A percentile compares a stretch with the other conserved stretches of the same genome.
phyloP scores from a whole-genome alignment of 106 monocot genomes.

The Dendrobium huoshanense region DNA sequence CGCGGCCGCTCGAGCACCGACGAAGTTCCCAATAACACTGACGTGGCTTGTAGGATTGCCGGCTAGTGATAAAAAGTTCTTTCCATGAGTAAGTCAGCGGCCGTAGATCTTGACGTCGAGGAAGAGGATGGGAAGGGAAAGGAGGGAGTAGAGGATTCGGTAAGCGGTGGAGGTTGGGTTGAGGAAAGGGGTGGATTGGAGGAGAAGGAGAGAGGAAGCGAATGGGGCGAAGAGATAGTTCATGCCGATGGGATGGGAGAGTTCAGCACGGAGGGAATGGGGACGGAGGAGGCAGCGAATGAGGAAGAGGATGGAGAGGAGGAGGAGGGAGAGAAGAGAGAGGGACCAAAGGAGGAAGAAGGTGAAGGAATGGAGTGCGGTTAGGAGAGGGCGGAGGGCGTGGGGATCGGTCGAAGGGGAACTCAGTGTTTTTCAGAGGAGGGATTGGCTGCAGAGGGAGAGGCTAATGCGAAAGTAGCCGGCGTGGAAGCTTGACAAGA shows the following conservation, averaged over 20 bases:
- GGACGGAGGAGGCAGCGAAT: slow-evolving; percentile 28
- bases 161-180: neutral
- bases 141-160: neutral
- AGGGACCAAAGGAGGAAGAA: slow-evolving; percentile 17
- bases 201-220: slow-evolving; percentile 20
- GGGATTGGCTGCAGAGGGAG: slow-evolving; percentile 13
- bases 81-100: slow-evolving; percentile 25
- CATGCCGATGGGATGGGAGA: slow-evolving; percentile 27
- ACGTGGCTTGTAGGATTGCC: slow-evolving; percentile 28
- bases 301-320: slow-evolving; percentile 25
- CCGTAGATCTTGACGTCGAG: slow-evolving; percentile 20
- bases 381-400: neutral
- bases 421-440: slow-evolving; percentile 19
- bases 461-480: slow-evolving; percentile 27
- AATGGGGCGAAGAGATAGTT: slow-evolving; percentile 38
- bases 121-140: neutral
- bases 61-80: slow-evolving; percentile 19
- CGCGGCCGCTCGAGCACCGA: slow-evolving; percentile 5
- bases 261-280: slow-evolving; percentile 20
- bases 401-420: neutral
- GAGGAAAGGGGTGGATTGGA: slow-evolving; percentile 8
- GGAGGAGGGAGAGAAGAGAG: slow-evolving; percentile 14
- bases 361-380: neutral
- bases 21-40: slow-evolving; percentile 11
- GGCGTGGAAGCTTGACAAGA: slow-evolving; percentile 23